Base-by-base conservation (phyloP, 73 alveolate species). In the Paramecium biaurelia region DNA sequence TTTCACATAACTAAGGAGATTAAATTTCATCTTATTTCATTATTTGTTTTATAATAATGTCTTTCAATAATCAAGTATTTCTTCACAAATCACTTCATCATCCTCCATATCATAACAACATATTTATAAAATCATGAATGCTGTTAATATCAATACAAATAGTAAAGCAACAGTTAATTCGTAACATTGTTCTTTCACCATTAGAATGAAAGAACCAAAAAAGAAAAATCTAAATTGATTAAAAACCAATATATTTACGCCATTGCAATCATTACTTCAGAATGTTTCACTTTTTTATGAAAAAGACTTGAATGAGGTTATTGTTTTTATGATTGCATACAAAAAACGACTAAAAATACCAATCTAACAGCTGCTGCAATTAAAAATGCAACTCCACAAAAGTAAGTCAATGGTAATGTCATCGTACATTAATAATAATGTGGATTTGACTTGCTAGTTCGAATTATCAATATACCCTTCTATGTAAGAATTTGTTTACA, bases 21-120 rank as follows among this genome's bases (percentile, higher is more conserved):
- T 53, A 34, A 18, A 53, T 53, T 32, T 63, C 84, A 7, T 63
- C 41, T 63, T 63, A 63, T 32, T 63, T 63, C 45, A 63, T 63
- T 15, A 53, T 53, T 53, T 53, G 68, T 53, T 53, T 53, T 53
- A 53, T 53, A 53, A n/a, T 53, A 53, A 53, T 53, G 68, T 67
- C 45, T 67, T 32, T 72, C 86, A 72, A 72, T 72, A 72, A 72
- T 72, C 86, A 35, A 72, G 58, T 35, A 72, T 18, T 35, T 72
- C 86, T 72, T 72, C 86, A 72, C 58, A 72, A 72, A 72, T 21
- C 45, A 72, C 53, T 30, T 72, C 86, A 7, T 72, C 86, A n/a
- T 32, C 59, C 18, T 72, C 86, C 58, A 72, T 35, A 72, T 72
- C 86, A 5, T 72, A 72, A 72, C 86, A 72, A 20, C 86, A 72